Evolutionary conservation across 1,139 yeast species (phyloP), one percentile per base, ranked within the genome.

Genomic region (Yamadazyma atmosphaerica): DNA sequence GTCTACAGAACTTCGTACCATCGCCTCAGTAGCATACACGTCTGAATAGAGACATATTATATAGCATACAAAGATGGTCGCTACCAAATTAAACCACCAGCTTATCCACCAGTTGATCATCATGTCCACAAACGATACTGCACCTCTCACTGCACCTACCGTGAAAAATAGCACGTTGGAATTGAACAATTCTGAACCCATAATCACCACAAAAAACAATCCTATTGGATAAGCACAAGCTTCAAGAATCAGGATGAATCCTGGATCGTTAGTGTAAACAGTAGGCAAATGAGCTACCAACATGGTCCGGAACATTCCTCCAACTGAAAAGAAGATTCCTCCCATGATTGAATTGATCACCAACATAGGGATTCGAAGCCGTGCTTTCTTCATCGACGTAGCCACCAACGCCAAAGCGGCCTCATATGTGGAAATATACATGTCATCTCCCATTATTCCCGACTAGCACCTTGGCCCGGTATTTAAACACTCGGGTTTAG

Each of bases 401-500:
- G 94, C 94, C 23, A 85, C 89, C 35, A 83, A 83, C 0, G 92
- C 92, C 37, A 85, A 58, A 1, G 92, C 92, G 1, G 92, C 81
- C 50, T 85, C 94, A 57, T 84, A 80, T 8, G 90, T 86, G 5
- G 88, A 79, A 38, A 83, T 69, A 54, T 83, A 84, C 49, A 69
- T 61, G 45, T 81, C 86, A 45, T 68, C 74, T 75, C 46, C 38
- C 52, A 49, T 48, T 28, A 19, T 19, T 19, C 9, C 9, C n/a
- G n/a, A n/a, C n/a, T n/a, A n/a, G n/a, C n/a, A n/a, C n/a, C n/a
- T n/a, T n/a, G n/a, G n/a, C n/a, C n/a, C n/a, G n/a, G n/a, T n/a
- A n/a, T n/a, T n/a, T n/a, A n/a, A n/a, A n/a, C n/a, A n/a, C n/a
- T n/a, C n/a, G n/a, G n/a, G n/a, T n/a, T n/a, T n/a, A n/a, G n/a